A percentile compares a stretch with the other conserved stretches of the same genome.
phyloP scores from a whole-genome alignment of 2,329 filamentous ascomycete species.

The Pestalotiopsis sp. region DNA sequence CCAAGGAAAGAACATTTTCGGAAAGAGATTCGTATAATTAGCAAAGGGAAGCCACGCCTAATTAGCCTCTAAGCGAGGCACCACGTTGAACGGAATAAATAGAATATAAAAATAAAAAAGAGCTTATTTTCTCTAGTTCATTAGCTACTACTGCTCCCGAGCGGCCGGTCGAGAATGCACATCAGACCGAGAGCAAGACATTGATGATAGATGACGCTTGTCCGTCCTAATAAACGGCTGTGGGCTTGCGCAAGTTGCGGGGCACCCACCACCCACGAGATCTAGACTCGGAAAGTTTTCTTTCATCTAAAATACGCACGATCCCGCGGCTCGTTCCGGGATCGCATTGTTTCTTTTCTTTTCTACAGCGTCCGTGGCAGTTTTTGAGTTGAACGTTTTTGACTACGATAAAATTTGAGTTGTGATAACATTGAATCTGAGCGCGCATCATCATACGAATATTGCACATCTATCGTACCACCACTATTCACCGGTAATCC shows the following conservation, averaged over 20 bases:
- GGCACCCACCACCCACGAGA: not conserved
- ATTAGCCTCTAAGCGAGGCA: not conserved
- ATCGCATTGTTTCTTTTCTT: not conserved
- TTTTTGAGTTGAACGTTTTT: not conserved
- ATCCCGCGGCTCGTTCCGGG: constrained; percentile 1
- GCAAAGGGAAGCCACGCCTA: not conserved
- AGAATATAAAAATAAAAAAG: not conserved
- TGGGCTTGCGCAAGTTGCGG: not conserved
- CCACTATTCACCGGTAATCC: not conserved
- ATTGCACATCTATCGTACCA: not conserved
- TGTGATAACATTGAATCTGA: not conserved
- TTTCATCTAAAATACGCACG: not conserved
- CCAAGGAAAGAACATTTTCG: not conserved
- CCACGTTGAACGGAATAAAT: not conserved
- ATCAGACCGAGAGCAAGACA: not conserved
- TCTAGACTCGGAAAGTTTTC: constrained; percentile 2
- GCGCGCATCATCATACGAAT: not conserved
- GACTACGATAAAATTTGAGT: not conserved
- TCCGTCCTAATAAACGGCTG: too few species aligned
- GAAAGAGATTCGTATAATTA: not conserved
- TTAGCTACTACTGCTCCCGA: not conserved
- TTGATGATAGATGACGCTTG: not conserved
- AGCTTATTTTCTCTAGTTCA: not conserved
- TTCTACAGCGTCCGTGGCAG: not conserved
- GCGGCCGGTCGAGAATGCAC: not conserved